These are phyloP conservation scores for Ustilago xerochloae DNA, from an alignment of 1,284 basidiomycete genomes.

Conservation along the genomic window DNA sequence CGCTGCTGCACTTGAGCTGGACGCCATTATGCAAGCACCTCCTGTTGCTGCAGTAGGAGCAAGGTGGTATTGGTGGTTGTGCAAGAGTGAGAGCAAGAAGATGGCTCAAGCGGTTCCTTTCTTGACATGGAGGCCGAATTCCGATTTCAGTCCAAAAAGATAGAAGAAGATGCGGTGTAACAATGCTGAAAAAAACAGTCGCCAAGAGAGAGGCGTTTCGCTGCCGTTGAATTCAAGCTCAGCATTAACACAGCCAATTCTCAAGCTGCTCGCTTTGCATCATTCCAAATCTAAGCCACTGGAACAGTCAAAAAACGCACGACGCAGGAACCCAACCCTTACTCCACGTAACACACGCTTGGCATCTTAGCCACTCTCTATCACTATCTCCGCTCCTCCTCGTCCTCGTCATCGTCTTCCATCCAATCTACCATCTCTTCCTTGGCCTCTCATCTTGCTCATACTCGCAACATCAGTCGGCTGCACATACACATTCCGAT, in stretches of 20 bases:
- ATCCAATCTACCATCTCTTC: not conserved
- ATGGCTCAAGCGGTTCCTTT: slow-evolving; percentile 4
- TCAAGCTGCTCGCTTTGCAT: no score
- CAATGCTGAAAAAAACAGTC: not conserved
- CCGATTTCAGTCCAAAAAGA: no score
- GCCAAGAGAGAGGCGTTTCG: not conserved
- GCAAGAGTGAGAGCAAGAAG: no score
- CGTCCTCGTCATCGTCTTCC: not conserved
- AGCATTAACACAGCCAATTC: not conserved
- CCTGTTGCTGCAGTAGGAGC: not conserved
- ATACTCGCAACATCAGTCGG: not conserved
- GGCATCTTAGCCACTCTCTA: not conserved
- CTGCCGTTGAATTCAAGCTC: not conserved
- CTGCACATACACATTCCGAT: not conserved
- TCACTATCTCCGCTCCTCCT: not conserved
- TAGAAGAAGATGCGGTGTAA: not conserved
- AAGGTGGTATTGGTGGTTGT: not conserved
- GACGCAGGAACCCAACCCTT: not conserved
- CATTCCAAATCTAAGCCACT: not conserved
- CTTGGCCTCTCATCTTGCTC: not conserved
- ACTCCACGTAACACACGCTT: not conserved
- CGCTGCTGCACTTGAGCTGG: not conserved
- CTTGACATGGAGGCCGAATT: not conserved
- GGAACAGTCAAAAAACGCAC: not conserved
- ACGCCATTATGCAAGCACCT: slow-evolving; percentile 7